Percentiles rank a stretch among this genome's conserved stretches.
Conservation (phyloP, 371 early-diverging fungal genomes). For the Haplosporangium sp. region DNA sequence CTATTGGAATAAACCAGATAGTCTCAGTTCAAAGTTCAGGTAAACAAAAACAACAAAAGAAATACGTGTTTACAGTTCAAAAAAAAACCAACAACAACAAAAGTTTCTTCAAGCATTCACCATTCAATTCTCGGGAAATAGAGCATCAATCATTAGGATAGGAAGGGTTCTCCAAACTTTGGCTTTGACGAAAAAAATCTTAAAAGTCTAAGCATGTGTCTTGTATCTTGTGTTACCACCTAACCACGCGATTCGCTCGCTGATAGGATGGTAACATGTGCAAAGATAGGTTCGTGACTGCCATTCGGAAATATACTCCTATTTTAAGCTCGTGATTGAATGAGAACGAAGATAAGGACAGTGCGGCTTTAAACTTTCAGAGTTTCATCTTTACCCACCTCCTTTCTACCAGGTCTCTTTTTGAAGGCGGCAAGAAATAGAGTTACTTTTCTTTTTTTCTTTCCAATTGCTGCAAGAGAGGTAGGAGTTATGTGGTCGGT, state of each 20-base stretch:
- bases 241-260: background rate
- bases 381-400: background rate
- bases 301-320: background rate
- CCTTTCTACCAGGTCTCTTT: background rate
- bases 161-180: no score
- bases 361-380: background rate
- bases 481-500: background rate
- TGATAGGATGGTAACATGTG: background rate
- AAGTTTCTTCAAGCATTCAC: no score
- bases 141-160: no score
- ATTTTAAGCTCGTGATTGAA: background rate
- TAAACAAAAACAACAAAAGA: background rate
- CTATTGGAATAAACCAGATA: no score
- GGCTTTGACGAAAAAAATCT: background rate
- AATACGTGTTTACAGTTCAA: background rate
- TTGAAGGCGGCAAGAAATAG: background rate
- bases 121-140: no score
- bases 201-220: background rate
- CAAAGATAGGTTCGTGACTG: conserved; percentile 4
- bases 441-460: background rate
- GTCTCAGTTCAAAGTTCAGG: background rate
- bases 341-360: background rate
- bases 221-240: background rate
- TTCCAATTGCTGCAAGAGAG: background rate
- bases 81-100: background rate